Evolutionary conservation across 1,139 yeast species (phyloP).

Genomic region (Hyphopichia burtonii): DNA sequence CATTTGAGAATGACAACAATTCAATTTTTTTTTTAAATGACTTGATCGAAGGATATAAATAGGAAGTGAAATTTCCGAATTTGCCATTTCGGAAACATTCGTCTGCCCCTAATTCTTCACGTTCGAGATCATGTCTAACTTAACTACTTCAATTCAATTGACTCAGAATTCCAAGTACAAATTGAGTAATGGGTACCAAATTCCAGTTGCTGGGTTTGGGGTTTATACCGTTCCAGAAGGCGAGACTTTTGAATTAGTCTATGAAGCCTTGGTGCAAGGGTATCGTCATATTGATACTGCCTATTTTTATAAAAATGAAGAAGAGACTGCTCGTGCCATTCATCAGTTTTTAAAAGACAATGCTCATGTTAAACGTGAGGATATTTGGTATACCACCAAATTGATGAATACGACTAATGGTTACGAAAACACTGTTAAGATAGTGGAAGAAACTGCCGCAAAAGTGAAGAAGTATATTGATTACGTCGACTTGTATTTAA

Average conservation of each 20-base stretch:
- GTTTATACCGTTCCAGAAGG: conserved; percentile 26
- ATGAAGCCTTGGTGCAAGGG: conserved; percentile 53
- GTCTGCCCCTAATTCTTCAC: no score
- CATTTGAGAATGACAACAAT: no score
- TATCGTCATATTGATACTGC: conserved; percentile 59
- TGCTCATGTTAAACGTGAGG: conserved; percentile 28
- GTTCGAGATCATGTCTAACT: conserved; percentile 21
- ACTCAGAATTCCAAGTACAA: conserved; percentile 27
- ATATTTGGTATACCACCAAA: conserved; percentile 54
- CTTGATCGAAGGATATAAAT: no score
- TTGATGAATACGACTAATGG: conserved; percentile 60
- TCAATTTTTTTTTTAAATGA: no score
- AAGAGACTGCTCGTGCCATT: conserved; percentile 34
- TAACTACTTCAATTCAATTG: conserved; percentile 29
- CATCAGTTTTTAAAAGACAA: conserved; percentile 43
- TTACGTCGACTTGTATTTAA: conserved; percentile 45
- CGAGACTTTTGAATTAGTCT: conserved; percentile 28
- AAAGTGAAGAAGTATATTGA: conserved; percentile 36
- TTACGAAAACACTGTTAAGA: conserved; percentile 54
- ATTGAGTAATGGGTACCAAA: conserved; percentile 36
- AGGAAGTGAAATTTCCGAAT: no score
- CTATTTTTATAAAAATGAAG: conserved; percentile 54
- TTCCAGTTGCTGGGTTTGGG: conserved; percentile 45
- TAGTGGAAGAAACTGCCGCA: conserved; percentile 39
- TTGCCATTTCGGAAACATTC: no score